Evolutionary conservation across 2,329 filamentous ascomycete species (phyloP).

Genomic region (Sclerotinia trifoliorum): DNA sequence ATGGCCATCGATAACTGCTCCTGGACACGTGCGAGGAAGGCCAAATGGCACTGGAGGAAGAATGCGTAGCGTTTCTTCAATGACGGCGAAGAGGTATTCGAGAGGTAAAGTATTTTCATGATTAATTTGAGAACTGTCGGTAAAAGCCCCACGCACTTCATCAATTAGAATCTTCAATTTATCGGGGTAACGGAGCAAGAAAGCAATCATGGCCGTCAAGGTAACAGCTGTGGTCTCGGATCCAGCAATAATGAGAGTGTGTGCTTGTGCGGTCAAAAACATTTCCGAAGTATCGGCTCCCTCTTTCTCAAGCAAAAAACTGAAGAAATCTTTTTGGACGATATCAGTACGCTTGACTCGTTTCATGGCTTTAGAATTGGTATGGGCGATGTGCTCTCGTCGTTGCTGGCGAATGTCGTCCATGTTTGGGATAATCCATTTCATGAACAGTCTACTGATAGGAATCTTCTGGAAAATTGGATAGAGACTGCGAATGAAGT

Average conservation of each 20-base stretch:
- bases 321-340: constrained; percentile 3
- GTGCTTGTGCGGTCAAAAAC: constrained; percentile 5
- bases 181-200: constrained; percentile 14
- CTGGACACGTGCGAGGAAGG: neutral
- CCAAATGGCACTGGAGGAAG: constrained; percentile 18
- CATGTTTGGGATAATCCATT: constrained; percentile 9
- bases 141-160: constrained; percentile 19
- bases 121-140: neutral
- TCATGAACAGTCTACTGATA: neutral
- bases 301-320: constrained; percentile 9
- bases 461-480: constrained; percentile 9
- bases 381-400: neutral
- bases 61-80: constrained; percentile 32
- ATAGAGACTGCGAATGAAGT: constrained; percentile 1
- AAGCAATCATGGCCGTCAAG: constrained; percentile 19
- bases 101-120: neutral
- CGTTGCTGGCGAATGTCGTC: constrained; percentile 6
- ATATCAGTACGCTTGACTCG: neutral
- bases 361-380: constrained; percentile 9
- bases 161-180: constrained; percentile 22
- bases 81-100: constrained; percentile 41
- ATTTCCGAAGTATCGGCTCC: neutral
- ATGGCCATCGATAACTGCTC: constrained; percentile 6
- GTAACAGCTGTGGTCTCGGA: constrained; percentile 25
- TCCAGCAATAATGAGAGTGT: constrained; percentile 23